These are phyloP conservation scores for Hypoxylon sp. DNA, from an alignment of 2,329 filamentous ascomycete species.

Conservation along the genomic window DNA sequence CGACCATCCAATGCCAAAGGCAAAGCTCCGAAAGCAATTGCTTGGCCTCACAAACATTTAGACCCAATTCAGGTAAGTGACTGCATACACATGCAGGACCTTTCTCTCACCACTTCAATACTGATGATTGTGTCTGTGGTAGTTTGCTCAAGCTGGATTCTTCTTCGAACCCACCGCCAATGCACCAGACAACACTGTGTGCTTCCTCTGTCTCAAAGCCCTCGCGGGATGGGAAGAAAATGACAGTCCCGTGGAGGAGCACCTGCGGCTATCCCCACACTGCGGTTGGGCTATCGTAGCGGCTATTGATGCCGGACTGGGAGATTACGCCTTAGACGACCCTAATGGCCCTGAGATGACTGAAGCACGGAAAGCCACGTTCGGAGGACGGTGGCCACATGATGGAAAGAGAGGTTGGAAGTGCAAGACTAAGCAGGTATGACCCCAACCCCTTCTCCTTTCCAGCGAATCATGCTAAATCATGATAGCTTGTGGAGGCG, in stretches of 20 bases:
- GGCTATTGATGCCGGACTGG: conserved; percentile 72
- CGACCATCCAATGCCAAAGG: conserved; percentile 78
- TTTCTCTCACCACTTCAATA: conserved; percentile 20
- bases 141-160: conserved; percentile 94
- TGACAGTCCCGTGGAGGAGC: conserved; percentile 87
- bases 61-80: conserved; percentile 73
- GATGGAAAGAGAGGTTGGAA: conserved; percentile 90
- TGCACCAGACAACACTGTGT: conserved; percentile 89
- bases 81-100: conserved; percentile 15
- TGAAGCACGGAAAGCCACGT: conserved; percentile 85
- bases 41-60: conserved; percentile 85
- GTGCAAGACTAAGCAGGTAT: conserved; percentile 88
- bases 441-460: conserved; percentile 40
- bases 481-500: conserved; percentile 82
- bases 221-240: conserved; percentile 93
- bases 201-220: conserved; percentile 87
- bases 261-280: conserved; percentile 83
- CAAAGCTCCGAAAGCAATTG: conserved; percentile 69
- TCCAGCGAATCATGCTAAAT: conserved; percentile 41
- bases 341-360: conserved; percentile 80
- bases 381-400: conserved; percentile 89
- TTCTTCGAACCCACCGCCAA: conserved; percentile 83
- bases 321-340: conserved; percentile 77
- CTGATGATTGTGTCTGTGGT: conserved; percentile 36
- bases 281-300: conserved; percentile 90